Conservation (phyloP, 805 yeast genomes). For the Saturnispora diversa region DNA sequence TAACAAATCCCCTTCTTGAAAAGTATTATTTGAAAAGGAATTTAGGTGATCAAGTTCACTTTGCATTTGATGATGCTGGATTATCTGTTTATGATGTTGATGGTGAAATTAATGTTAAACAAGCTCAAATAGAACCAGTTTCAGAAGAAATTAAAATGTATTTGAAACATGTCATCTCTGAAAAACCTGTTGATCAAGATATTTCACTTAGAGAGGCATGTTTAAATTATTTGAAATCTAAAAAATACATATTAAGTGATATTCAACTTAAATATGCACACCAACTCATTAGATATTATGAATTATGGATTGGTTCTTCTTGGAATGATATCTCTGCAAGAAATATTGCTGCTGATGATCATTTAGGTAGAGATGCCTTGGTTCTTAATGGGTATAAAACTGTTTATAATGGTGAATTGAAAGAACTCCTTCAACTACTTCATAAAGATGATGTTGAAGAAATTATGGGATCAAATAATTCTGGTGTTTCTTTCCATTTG, state of each 20-base stretch:
- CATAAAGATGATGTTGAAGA: constrained; percentile 7
- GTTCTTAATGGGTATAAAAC: constrained; percentile 50
- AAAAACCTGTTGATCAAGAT: constrained; percentile 36
- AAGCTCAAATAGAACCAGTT: constrained; percentile 36
- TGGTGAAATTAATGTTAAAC: constrained; percentile 38
- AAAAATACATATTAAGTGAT: constrained; percentile 38
- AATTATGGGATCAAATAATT: constrained; percentile 8
- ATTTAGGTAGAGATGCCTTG: constrained; percentile 62
- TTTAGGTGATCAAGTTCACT: constrained; percentile 21
- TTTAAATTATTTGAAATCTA: constrained; percentile 38
- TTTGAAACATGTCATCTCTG: constrained; percentile 16
- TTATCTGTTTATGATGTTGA: constrained; percentile 17
- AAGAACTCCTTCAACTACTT: constrained; percentile 18
- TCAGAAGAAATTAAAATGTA: constrained; percentile 26
- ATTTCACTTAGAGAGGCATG: constrained; percentile 46
- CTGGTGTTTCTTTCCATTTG: constrained; percentile 15
- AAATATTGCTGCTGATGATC: constrained; percentile 36
- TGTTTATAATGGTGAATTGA: constrained; percentile 26
- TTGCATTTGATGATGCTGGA: constrained; percentile 29
- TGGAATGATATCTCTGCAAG: constrained; percentile 59
- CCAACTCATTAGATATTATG: constrained; percentile 45
- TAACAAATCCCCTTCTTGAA: constrained; percentile 52
- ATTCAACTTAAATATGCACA: constrained; percentile 45
- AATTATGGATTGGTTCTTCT: constrained; percentile 72
- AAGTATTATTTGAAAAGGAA: constrained; percentile 30